Conservation (phyloP, 2,329 filamentous ascomycete genomes). For the Fusarium sp. region DNA sequence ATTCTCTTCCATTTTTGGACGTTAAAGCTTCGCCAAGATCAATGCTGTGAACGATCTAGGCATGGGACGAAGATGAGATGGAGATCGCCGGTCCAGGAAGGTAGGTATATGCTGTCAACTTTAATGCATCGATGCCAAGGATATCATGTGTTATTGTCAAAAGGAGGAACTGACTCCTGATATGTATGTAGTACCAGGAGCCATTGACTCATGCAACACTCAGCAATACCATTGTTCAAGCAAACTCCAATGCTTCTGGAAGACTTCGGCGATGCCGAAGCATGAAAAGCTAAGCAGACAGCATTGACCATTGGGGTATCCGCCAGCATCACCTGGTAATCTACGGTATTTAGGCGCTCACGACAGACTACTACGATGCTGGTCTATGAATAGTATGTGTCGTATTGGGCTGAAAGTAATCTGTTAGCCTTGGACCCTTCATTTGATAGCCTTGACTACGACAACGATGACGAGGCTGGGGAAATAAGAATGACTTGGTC, state of each 20-base stretch:
- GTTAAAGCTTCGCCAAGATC: too few species aligned
- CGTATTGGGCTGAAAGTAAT: not conserved
- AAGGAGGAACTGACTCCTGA: not conserved
- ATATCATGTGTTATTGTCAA: not conserved
- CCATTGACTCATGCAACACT: not conserved
- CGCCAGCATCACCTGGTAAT: slow-evolving; percentile 12
- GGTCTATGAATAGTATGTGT: slow-evolving; percentile 16
- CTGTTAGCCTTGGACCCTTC: not conserved
- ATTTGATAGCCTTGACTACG: not conserved
- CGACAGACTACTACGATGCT: not conserved
- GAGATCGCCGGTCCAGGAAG: not conserved
- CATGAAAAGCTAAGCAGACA: slow-evolving; percentile 3
- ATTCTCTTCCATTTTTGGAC: not conserved
- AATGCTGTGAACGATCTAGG: not conserved
- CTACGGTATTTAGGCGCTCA: slow-evolving; percentile 15
- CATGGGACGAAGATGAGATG: not conserved
- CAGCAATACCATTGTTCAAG: not conserved
- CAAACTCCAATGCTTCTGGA: slow-evolving; percentile 24
- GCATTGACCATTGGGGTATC: not conserved
- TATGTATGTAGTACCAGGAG: not conserved
- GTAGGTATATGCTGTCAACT: not conserved
- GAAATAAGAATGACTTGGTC: slow-evolving; percentile 21
- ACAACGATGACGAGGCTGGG: slow-evolving; percentile 18
- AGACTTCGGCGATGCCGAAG: slow-evolving; percentile 34
- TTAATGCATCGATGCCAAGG: not conserved